Percentiles rank a stretch among this genome's conserved stretches.
These are phyloP conservation scores for Fusarium piperis DNA, from an alignment of 2,329 filamentous ascomycete species.

Conservation along the genomic window DNA sequence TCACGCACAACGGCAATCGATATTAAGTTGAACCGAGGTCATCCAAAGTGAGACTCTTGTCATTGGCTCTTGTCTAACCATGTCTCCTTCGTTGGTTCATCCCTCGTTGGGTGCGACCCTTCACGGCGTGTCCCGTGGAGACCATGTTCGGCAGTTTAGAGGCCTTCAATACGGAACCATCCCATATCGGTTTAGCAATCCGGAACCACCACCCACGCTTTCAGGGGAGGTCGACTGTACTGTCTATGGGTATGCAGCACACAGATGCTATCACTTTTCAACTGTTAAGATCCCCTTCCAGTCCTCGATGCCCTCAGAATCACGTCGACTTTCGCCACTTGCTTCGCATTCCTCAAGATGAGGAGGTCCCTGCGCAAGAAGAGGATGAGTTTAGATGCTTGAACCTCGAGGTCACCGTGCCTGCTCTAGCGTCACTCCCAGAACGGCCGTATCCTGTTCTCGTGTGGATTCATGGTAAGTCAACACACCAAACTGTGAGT, in stretches of 20 bases:
- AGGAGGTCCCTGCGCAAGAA: background rate
- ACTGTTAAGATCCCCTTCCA: background rate
- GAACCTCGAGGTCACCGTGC: background rate
- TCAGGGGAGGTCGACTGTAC: background rate
- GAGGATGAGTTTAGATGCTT: background rate
- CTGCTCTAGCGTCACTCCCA: background rate
- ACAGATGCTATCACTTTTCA: background rate
- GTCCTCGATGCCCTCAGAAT: background rate
- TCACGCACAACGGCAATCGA: background rate
- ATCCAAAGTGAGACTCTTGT: background rate
- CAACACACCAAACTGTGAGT: background rate
- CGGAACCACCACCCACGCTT: background rate
- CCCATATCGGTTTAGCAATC: background rate
- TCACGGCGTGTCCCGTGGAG: background rate
- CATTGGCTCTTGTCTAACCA: background rate
- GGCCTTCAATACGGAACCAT: background rate
- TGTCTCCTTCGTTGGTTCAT: background rate
- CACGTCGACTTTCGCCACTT: background rate
- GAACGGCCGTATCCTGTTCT: background rate
- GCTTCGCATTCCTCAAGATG: background rate
- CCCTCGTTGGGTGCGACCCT: background rate
- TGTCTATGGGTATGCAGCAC: background rate
- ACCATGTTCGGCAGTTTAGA: background rate
- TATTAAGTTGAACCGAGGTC: background rate
- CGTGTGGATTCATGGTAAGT: background rate